phyloP scores from a whole-genome alignment of 1,284 basidiomycete species.

The Lentinus polychrous region DNA sequence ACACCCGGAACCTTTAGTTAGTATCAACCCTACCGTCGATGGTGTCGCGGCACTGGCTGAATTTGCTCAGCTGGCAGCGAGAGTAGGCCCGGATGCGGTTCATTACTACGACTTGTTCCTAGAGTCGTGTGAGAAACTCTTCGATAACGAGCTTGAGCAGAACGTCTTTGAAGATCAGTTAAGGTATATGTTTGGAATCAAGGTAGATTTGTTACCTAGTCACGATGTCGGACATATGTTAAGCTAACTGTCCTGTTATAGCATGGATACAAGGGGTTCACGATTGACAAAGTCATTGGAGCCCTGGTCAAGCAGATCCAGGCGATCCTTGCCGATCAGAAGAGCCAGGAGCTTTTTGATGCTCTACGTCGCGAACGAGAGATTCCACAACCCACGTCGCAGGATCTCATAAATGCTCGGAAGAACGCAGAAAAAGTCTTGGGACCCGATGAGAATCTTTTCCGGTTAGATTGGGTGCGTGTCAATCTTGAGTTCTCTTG shows the following conservation, averaged over 20 bases:
- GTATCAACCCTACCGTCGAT: constrained; percentile 55
- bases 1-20: constrained; percentile 60
- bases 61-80: constrained; percentile 58
- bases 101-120: constrained; percentile 60
- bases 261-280: constrained; percentile 83
- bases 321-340: constrained; percentile 68
- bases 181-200: constrained; percentile 94
- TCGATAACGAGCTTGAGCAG: constrained; percentile 90
- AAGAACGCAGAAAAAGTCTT: constrained; percentile 85
- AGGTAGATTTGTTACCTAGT: constrained; percentile 42
- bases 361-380: constrained; percentile 49
- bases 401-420: constrained; percentile 86
- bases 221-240: not conserved
- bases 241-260: constrained; percentile 9
- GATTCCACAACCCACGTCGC: constrained; percentile 49
- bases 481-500: not conserved
- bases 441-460: constrained; percentile 86
- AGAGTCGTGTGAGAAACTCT: constrained; percentile 87
- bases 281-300: constrained; percentile 85
- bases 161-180: constrained; percentile 90
- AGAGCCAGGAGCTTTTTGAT: constrained; percentile 67
- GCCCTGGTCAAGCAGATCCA: constrained; percentile 90
- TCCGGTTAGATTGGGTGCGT: constrained; percentile 87
- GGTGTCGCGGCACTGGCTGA: constrained; percentile 27
- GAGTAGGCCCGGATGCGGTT: constrained; percentile 68